A percentile compares a stretch with the other conserved stretches of the same genome.
These are phyloP conservation scores for Vairimorpha necatrix DNA, from an alignment of 371 early-diverging fungal genomes.

Conservation along the genomic window DNA sequence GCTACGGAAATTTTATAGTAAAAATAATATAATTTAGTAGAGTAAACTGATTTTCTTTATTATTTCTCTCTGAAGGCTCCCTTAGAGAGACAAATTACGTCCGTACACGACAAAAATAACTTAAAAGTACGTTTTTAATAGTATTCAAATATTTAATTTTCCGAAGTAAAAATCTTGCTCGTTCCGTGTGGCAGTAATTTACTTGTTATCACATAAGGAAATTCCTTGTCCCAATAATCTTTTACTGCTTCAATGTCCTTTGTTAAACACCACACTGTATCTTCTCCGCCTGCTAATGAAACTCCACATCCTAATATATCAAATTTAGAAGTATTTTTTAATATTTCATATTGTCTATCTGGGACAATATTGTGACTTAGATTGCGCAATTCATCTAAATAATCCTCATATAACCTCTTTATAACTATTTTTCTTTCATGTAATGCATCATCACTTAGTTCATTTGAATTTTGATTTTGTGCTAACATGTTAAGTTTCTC, in stretches of 20 bases:
- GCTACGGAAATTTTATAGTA: too few species aligned
- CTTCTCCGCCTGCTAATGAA: conserved; percentile 44
- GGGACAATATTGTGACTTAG: conserved; percentile 30
- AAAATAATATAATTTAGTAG: too few species aligned
- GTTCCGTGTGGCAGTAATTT: too few species aligned
- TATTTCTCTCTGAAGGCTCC: too few species aligned
- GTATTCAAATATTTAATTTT: too few species aligned
- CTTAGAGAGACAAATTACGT: too few species aligned
- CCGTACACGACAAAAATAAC: too few species aligned
- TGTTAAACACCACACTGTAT: conserved; percentile 29
- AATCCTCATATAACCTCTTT: conserved; percentile 10
- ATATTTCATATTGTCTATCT: conserved; percentile 20
- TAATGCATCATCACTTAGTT: neutral
- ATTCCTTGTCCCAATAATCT: conserved; percentile 7
- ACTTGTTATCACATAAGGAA: neutral
- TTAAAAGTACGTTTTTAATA: too few species aligned
- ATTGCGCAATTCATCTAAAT: conserved; percentile 10
- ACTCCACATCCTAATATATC: conserved; percentile 41
- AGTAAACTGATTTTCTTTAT: too few species aligned
- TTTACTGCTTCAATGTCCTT: conserved; percentile 1
- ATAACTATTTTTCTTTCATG: neutral
- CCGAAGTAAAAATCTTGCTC: neutral
- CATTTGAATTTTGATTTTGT: neutral
- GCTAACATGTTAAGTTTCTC: too few species aligned
- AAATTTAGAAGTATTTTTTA: conserved; percentile 22